phyloP scores from a whole-genome alignment of 371 early-diverging fungal genomes.

The Parasitella parasitica region DNA sequence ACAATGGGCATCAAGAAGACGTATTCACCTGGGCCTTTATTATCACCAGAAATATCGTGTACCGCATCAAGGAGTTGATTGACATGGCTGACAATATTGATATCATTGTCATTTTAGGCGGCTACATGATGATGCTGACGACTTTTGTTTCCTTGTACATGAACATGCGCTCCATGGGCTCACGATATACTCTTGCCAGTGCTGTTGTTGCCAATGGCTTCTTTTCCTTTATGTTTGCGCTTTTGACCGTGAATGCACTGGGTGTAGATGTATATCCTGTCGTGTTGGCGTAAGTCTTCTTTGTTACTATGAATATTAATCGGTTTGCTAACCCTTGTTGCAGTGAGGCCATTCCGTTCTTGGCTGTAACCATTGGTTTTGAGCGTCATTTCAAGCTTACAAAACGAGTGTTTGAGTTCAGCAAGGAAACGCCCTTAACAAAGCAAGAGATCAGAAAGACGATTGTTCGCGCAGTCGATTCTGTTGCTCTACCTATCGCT shows the following conservation, averaged over 20 bases:
- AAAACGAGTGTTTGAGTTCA: conserved; percentile 69
- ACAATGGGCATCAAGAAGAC: conserved; percentile 22
- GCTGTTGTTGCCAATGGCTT: conserved; percentile 70
- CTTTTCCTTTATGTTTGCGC: conserved; percentile 79
- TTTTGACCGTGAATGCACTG: conserved; percentile 64
- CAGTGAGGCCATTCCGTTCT: conserved; percentile 89
- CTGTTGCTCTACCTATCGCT: conserved; percentile 67
- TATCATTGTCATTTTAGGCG: conserved; percentile 75
- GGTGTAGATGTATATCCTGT: conserved; percentile 74
- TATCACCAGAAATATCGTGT: conserved; percentile 49
- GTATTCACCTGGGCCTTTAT: conserved; percentile 45
- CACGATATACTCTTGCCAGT: conserved; percentile 73
- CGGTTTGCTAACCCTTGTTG: not conserved
- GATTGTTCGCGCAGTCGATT: conserved; percentile 69
- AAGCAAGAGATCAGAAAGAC: conserved; percentile 60
- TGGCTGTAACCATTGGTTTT: conserved; percentile 91
- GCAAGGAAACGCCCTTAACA: conserved; percentile 33
- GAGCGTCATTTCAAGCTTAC: conserved; percentile 86
- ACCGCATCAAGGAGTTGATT: conserved; percentile 59
- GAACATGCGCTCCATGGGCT: conserved; percentile 88
- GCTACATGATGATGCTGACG: conserved; percentile 84
- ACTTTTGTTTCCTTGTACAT: conserved; percentile 81
- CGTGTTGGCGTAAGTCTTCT: conserved; percentile 56
- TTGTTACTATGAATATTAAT: not conserved
- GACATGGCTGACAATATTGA: conserved; percentile 76